A percentile compares a stretch with the other conserved stretches of the same genome.
These are phyloP conservation scores for Trichoderma guizhouense DNA, from an alignment of 2,329 filamentous ascomycete species.

Conservation along the genomic window DNA sequence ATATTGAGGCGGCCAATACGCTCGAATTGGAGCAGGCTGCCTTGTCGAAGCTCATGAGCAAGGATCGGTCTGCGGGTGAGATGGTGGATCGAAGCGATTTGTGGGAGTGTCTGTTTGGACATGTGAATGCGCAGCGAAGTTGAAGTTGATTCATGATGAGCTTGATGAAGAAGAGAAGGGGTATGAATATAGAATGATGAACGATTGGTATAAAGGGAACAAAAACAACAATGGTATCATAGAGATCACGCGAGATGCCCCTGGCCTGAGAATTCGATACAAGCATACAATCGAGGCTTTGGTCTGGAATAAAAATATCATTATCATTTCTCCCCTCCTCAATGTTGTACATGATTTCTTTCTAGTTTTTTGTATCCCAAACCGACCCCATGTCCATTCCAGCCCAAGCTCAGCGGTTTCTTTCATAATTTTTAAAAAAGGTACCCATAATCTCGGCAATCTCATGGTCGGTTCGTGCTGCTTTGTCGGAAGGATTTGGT, in stretches of 20 bases:
- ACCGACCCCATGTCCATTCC: not conserved
- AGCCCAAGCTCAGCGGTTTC: not conserved
- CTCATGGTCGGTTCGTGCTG: not conserved
- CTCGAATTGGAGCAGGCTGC: conserved; percentile 74
- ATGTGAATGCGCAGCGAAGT: conserved; percentile 35
- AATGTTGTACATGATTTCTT: conserved; percentile 8
- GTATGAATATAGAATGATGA: not conserved
- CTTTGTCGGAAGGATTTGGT: not conserved
- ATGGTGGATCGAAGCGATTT: conserved; percentile 74
- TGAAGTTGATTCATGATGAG: not conserved
- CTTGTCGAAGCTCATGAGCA: conserved; percentile 66
- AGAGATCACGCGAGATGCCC: not conserved
- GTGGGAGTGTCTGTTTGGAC: conserved; percentile 85
- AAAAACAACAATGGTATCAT: not conserved
- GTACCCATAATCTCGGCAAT: not conserved
- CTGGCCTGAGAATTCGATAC: not conserved
- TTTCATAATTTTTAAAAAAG: not conserved
- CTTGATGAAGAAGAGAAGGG: not conserved
- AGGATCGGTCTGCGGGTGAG: conserved; percentile 71
- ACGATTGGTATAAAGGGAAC: not conserved
- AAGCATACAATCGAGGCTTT: not conserved
- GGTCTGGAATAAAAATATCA: not conserved
- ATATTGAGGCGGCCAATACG: conserved; percentile 79
- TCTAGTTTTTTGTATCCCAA: conserved; percentile 1
- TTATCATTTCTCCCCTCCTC: not conserved